Conservation (phyloP, 192 early-diverging fungal species). For the Podila epicladia region DNA sequence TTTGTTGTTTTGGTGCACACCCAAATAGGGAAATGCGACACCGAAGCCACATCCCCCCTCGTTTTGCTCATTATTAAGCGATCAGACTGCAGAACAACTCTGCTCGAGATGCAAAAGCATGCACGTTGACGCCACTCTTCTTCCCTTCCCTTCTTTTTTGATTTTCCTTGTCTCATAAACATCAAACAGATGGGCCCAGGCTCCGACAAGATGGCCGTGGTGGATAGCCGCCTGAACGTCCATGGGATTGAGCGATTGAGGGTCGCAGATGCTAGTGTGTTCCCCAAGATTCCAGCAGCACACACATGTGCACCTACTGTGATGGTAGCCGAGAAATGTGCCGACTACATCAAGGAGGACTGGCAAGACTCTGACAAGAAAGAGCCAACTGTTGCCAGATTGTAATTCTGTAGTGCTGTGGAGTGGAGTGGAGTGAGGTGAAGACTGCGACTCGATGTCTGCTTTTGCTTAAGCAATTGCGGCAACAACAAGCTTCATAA, state of each 20-base stretch:
- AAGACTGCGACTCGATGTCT: too few species aligned
- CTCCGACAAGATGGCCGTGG: constrained; percentile 24
- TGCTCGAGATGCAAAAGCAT: too few species aligned
- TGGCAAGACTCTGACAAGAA: constrained; percentile 1
- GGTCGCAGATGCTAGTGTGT: constrained; percentile 39
- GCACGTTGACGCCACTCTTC: too few species aligned
- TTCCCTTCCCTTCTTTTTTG: background rate
- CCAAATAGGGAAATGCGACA: too few species aligned
- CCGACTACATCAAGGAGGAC: constrained; percentile 38
- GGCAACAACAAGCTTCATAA: too few species aligned
- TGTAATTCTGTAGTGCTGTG: background rate
- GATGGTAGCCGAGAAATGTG: constrained; percentile 33
- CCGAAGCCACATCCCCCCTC: too few species aligned
- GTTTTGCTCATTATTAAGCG: background rate
- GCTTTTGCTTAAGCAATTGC: too few species aligned
- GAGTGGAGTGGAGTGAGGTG: too few species aligned
- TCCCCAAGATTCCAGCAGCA: constrained; percentile 26
- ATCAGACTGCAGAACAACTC: background rate
- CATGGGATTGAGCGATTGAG: constrained; percentile 24
- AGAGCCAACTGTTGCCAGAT: background rate
- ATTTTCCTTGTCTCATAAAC: background rate
- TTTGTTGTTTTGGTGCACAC: background rate
- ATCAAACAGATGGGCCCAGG: constrained; percentile 21
- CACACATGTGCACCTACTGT: constrained; percentile 37
- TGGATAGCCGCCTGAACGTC: constrained; percentile 27